Evolutionary conservation across 768 basidiomycete genomes (phyloP).

Genomic region (Solioccasus polychromus): DNA sequence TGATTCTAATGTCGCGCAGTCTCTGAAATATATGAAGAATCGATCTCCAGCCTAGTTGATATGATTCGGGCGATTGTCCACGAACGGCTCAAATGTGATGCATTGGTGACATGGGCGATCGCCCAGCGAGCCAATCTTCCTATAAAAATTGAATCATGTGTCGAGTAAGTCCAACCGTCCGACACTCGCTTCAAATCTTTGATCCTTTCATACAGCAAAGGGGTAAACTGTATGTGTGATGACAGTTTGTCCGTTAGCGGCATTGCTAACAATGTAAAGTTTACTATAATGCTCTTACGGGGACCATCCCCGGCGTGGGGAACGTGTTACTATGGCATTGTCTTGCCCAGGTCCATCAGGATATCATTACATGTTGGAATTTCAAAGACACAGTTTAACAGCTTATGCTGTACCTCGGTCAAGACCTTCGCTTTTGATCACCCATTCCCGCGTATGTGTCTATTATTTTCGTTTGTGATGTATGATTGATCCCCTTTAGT

Average conservation of each 20-base stretch:
- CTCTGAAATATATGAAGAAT: not conserved
- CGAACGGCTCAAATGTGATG: slow-evolving; percentile 5
- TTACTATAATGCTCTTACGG: slow-evolving; percentile 2
- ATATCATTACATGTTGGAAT: slow-evolving; percentile 9
- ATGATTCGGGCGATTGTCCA: not conserved
- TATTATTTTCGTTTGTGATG: too few species aligned
- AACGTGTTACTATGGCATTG: slow-evolving; percentile 1
- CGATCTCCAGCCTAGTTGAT: not conserved
- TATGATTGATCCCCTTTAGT: too few species aligned
- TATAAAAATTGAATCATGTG: slow-evolving; percentile 3
- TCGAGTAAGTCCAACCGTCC: slow-evolving; percentile 1
- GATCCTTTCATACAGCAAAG: slow-evolving; percentile 2
- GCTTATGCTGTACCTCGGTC: slow-evolving; percentile 4
- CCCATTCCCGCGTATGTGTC: not conserved
- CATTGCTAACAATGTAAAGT: not conserved
- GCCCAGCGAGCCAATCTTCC: slow-evolving; percentile 5
- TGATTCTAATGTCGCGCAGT: not conserved
- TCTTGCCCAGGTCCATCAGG: slow-evolving; percentile 4
- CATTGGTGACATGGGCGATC: slow-evolving; percentile 7
- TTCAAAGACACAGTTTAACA: slow-evolving; percentile 8
- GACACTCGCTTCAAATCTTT: too few species aligned
- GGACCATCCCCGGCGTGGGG: not conserved
- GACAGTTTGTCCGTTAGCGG: too few species aligned
- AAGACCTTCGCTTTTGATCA: not conserved
- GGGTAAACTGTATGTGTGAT: slow-evolving; percentile 1